A percentile compares a stretch with the other conserved stretches of the same genome.
Evolutionary conservation across 371 early-diverging fungal genomes (phyloP).

Genomic region (Mortierella sp.): DNA sequence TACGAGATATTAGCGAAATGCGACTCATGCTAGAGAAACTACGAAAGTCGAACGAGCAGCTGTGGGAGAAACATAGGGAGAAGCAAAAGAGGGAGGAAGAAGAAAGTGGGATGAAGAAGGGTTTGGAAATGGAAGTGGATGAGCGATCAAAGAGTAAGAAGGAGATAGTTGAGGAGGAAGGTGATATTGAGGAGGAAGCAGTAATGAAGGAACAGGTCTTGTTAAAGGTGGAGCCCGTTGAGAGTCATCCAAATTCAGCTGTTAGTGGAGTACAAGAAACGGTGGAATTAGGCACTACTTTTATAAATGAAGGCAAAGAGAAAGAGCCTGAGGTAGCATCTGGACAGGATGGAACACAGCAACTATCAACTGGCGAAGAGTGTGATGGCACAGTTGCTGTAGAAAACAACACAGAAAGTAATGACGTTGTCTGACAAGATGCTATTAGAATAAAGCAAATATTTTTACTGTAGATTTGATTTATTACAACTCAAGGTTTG

Average conservation of each 20-base stretch:
- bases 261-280: background rate
- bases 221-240: background rate
- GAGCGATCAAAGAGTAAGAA: conserved; percentile 9
- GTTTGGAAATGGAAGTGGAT: background rate
- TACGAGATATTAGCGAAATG: conserved; percentile 46
- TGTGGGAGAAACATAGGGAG: conserved; percentile 15
- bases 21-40: conserved; percentile 19
- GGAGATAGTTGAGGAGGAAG: conserved; percentile 4
- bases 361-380: too few species aligned
- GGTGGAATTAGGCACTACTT: background rate
- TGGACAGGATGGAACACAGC: too few species aligned
- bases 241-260: background rate
- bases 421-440: background rate
- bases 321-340: too few species aligned
- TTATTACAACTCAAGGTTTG: conserved; percentile 2
- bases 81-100: conserved; percentile 18
- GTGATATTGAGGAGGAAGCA: background rate
- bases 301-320: too few species aligned
- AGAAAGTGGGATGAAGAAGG: background rate
- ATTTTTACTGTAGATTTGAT: too few species aligned
- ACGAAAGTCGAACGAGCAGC: conserved; percentile 25
- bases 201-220: background rate
- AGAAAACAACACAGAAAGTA: too few species aligned
- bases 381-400: too few species aligned
- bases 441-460: background rate